Base-by-base conservation (phyloP, 495 filamentous ascomycete species). In the Penicillium cataractarum region DNA sequence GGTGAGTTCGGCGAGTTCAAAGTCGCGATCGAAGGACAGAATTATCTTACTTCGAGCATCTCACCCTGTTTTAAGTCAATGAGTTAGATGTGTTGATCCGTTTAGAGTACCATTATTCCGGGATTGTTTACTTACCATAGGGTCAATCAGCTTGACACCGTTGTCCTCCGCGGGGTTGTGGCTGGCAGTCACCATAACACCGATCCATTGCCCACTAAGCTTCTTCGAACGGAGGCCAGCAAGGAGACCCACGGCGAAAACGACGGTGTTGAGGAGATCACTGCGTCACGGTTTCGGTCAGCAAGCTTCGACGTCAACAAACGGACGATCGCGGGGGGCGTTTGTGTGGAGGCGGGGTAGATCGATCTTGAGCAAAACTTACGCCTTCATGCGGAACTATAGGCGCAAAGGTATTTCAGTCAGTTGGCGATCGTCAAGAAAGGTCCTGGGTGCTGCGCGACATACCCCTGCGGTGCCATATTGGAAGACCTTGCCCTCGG, bases 101-200 rank as follows among this genome's bases (percentile, higher is more conserved):
- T 39, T 55, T 13, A 17, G 7, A 9, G 2, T 22, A 3, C 9
- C 42, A 7, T 4, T n/a, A 5, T 17, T 22, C 4, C 15, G 31
- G 29, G n/a, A n/a, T 48, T 51, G 54, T 46, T 48, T 64, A 72
- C 84, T 68, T 66, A 88, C 89, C 89, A 96, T 90, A 13, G 95
- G 95, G 76, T 99, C 95, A 65, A 99, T 91, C 64, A 99, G 84
- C 84, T 99, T 99, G 66, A 99, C 92, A 56, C 95, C 95, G 79
- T 99, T 99, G 78, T 99, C 95, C 69, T 89, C 88, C 4, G 96
- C 92, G 39, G 92, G 92, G 78, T 99, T 99, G 84, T 99, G 95
- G 67, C 92, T 97, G 35, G 95, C 95, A 65, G 95, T 99, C 74
- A 99, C 92, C 95, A 99, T 98, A 55, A 99, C 86, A 73, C 95